Evolutionary conservation across 305 asterid species (phyloP).

Genomic region (Withania somnifera): DNA sequence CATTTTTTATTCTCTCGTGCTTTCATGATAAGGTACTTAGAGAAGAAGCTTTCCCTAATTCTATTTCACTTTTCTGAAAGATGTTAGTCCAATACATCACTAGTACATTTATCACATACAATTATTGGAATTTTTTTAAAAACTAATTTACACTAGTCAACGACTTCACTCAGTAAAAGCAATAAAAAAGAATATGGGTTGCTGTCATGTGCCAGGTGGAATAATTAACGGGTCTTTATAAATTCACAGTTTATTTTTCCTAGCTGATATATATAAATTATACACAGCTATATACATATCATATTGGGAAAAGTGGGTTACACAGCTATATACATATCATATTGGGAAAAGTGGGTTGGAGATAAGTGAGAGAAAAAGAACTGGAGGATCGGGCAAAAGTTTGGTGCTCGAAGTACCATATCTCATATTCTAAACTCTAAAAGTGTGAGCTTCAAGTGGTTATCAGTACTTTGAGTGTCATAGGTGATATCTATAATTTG

Average conservation of each 20-base stretch:
- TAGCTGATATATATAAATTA: neutral
- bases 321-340: neutral
- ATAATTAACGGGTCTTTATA: neutral
- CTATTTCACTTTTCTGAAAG: neutral
- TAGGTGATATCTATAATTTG: neutral
- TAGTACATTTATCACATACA: neutral
- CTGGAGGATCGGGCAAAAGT: neutral
- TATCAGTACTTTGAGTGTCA: neutral
- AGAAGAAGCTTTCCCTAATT: neutral
- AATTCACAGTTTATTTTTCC: neutral
- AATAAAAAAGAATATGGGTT: neutral
- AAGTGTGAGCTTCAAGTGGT: neutral
- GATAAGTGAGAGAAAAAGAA: no score
- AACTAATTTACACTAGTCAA: neutral
- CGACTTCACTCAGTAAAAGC: neutral
- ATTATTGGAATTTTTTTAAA: neutral
- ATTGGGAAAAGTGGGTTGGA: no score
- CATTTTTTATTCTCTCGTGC: neutral
- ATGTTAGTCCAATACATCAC: neutral
- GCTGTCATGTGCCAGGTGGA: neutral
- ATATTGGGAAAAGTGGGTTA: no score
- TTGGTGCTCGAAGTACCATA: neutral
- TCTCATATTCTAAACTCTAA: neutral
- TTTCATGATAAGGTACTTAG: neutral
- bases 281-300: neutral